Evolutionary conservation across 192 early-diverging fungal species (phyloP).

Genomic region (Coemansia sp.): DNA sequence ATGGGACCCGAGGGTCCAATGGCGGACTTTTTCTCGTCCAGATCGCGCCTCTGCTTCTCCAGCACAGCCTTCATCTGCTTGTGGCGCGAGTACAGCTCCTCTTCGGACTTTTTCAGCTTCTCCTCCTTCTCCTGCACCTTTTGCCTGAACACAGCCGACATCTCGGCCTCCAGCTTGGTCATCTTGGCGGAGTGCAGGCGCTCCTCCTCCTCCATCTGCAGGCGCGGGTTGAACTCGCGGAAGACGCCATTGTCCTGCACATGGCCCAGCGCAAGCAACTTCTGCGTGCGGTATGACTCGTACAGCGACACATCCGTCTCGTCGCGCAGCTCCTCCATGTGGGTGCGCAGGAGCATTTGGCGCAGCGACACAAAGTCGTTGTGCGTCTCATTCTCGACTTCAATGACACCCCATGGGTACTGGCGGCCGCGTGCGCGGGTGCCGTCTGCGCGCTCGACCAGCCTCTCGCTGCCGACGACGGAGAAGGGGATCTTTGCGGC

Average conservation of each 20-base stretch:
- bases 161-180: constrained; percentile 96
- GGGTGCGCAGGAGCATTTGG: constrained; percentile 85
- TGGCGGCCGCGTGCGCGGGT: constrained; percentile 80
- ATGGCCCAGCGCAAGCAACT: constrained; percentile 80
- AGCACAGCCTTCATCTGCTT: constrained; percentile 95
- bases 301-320: constrained; percentile 84
- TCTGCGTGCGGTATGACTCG: constrained; percentile 93
- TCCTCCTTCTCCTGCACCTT: constrained; percentile 98
- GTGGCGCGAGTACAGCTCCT: constrained; percentile 92
- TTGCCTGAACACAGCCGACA: constrained; percentile 96
- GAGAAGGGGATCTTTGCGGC: constrained; percentile 87
- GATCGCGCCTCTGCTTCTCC: constrained; percentile 87
- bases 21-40: constrained; percentile 88
- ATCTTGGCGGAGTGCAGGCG: constrained; percentile 88
- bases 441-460: constrained; percentile 74
- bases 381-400: constrained; percentile 93
- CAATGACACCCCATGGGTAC: constrained; percentile 92
- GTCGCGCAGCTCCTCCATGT: constrained; percentile 94
- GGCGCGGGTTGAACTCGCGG: constrained; percentile 71
- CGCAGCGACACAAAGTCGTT: constrained; percentile 94
- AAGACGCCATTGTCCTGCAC: constrained; percentile 74
- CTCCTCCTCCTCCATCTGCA: constrained; percentile 88
- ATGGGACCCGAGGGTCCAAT: constrained; percentile 51
- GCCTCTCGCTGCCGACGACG: constrained; percentile 82
- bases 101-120: constrained; percentile 94